A percentile compares a stretch with the other conserved stretches of the same genome.
Conservation (phyloP, 202 grass and related monocot genomes). For the Panicum virgatum region DNA sequence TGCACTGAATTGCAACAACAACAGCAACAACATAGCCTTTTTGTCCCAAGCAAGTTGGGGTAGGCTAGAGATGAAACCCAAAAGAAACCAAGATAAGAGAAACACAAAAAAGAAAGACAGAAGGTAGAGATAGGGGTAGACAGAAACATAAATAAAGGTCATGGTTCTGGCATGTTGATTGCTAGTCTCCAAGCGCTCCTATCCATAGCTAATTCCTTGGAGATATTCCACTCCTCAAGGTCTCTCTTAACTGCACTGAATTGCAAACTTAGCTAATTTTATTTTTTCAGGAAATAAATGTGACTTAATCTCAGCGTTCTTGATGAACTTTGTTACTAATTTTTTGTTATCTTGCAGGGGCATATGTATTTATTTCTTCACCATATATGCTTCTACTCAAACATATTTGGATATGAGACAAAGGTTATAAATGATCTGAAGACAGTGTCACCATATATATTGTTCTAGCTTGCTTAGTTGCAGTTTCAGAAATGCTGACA, state of each 20-base stretch:
- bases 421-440: slow-evolving; percentile 64
- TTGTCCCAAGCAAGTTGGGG: too few species aligned
- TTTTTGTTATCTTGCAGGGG: slow-evolving; percentile 58
- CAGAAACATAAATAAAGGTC: too few species aligned
- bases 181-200: too few species aligned
- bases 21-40: too few species aligned
- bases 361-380: slow-evolving; percentile 99
- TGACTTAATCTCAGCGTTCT: slow-evolving; percentile 25
- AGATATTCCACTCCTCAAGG: too few species aligned
- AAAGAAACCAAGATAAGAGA: too few species aligned
- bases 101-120: too few species aligned
- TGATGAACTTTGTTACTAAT: slow-evolving; percentile 28
- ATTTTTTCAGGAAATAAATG: not conserved
- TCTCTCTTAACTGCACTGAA: slow-evolving; percentile 3
- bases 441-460: slow-evolving; percentile 13
- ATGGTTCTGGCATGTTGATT: too few species aligned
- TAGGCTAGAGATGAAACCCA: too few species aligned
- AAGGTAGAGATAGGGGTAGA: too few species aligned
- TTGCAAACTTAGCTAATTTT: not conserved
- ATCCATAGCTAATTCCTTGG: too few species aligned
- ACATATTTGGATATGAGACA: slow-evolving; percentile 98
- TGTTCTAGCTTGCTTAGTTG: slow-evolving; percentile 18
- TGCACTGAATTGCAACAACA: slow-evolving; percentile 4
- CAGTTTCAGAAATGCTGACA: slow-evolving; percentile 20
- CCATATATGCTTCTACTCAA: slow-evolving; percentile 98